phyloP scores from a whole-genome alignment of 257 asterid species.

The Solanum tarapatanum region DNA sequence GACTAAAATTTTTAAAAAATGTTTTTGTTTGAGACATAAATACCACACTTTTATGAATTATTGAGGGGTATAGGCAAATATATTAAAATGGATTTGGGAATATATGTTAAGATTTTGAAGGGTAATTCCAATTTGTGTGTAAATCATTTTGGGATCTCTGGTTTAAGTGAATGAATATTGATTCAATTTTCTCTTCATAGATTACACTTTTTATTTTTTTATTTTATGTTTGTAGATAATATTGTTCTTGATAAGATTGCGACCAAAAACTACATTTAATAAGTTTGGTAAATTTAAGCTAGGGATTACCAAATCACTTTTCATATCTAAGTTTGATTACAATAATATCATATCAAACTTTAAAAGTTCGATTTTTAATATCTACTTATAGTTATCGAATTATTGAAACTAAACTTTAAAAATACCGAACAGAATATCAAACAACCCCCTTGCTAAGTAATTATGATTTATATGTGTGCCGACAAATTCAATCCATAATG shows the following conservation, averaged over 20 bases:
- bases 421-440: background rate
- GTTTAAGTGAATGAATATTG: background rate
- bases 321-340: background rate
- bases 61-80: background rate
- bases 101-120: background rate
- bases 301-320: background rate
- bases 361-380: background rate
- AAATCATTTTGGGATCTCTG: background rate
- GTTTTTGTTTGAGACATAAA: background rate
- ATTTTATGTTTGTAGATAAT: background rate
- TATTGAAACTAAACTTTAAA: too few species aligned
- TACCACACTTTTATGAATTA: background rate
- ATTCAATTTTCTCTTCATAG: background rate
- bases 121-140: background rate
- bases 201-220: background rate
- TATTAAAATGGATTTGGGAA: slow-evolving; percentile 7
- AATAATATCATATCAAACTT: background rate
- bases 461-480: background rate
- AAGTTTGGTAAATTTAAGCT: background rate
- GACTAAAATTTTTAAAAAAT: background rate
- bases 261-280: background rate
- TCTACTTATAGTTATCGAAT: too few species aligned
- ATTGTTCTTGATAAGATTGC: background rate
- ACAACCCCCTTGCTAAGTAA: background rate
- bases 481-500: background rate